Conservation (phyloP, 1,284 basidiomycete genomes). For the Fomes fomentarius region DNA sequence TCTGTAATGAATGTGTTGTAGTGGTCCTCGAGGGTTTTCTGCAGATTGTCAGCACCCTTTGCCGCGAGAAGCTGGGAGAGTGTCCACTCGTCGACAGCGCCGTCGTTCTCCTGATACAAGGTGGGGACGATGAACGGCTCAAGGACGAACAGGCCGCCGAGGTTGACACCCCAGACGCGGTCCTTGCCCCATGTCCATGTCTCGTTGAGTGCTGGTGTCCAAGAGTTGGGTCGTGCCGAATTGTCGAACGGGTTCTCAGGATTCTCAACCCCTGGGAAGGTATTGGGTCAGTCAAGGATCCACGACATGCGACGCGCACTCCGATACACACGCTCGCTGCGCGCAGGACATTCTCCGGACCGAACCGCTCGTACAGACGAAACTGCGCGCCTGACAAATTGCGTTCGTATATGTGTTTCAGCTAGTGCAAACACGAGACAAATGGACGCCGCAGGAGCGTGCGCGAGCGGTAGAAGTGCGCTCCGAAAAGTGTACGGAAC, state of each 20-base stretch:
- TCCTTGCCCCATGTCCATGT: conserved; percentile 71
- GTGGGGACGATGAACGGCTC: conserved; percentile 86
- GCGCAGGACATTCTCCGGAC: no score
- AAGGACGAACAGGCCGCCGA: conserved; percentile 75
- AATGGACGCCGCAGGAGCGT: no score
- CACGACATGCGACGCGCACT: no score
- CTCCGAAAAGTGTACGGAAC: no score
- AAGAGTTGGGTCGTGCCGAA: conserved; percentile 59
- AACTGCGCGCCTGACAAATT: no score
- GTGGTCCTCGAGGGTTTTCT: conserved; percentile 44
- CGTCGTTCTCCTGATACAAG: conserved; percentile 73
- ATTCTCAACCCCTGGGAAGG: conserved; percentile 46
- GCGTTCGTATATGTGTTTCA: no score
- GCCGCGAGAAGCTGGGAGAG: conserved; percentile 46
- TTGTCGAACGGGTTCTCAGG: conserved; percentile 67
- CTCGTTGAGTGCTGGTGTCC: conserved; percentile 65
- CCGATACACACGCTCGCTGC: no score
- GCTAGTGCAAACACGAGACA: no score
- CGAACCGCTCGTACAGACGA: no score
- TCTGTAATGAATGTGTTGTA: conserved; percentile 57
- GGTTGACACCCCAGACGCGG: conserved; percentile 65
- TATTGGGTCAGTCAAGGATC: conserved; percentile 6
- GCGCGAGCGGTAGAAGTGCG: no score
- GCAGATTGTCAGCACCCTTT: conserved; percentile 34
- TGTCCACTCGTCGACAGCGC: conserved; percentile 62